These are phyloP conservation scores for Arthrinium puccinioides DNA, from an alignment of 2,329 filamentous ascomycete genomes.

Conservation along the genomic window DNA sequence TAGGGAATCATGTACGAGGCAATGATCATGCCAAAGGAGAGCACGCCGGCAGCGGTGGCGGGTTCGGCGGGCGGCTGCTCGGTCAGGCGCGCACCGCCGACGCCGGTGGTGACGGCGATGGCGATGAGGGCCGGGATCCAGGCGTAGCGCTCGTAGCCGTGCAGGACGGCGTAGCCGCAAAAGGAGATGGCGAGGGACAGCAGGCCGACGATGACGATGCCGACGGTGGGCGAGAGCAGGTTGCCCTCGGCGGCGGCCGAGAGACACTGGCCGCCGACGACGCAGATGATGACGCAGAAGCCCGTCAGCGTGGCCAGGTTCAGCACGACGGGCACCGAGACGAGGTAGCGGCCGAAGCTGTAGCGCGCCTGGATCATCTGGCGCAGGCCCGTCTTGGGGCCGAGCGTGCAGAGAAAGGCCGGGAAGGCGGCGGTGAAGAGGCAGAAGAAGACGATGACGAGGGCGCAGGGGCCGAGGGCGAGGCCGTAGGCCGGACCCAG, in stretches of 20 bases:
- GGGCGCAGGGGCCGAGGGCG: constrained; percentile 44
- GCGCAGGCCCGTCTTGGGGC: constrained; percentile 49
- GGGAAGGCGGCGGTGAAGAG: constrained; percentile 45
- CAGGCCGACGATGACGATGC: constrained; percentile 48
- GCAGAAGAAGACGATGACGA: constrained; percentile 53
- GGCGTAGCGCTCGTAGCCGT: constrained; percentile 47
- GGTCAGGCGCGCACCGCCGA: constrained; percentile 40
- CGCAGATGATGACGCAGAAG: constrained; percentile 48
- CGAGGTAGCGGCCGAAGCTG: constrained; percentile 49
- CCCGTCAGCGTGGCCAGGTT: constrained; percentile 52
- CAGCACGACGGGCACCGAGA: constrained; percentile 42
- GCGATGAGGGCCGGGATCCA: constrained; percentile 49
- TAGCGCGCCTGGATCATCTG: constrained; percentile 56
- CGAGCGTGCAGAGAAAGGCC: constrained; percentile 47
- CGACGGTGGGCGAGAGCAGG: constrained; percentile 41
- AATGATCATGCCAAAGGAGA: constrained; percentile 38
- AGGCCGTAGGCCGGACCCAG: constrained; percentile 45
- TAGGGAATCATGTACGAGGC: constrained; percentile 49
- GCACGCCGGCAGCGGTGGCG: constrained; percentile 17
- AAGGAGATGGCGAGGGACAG: constrained; percentile 47
- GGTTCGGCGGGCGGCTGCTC: constrained; percentile 9
- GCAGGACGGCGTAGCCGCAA: constrained; percentile 46
- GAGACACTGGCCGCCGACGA: constrained; percentile 48
- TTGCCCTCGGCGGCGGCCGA: constrained; percentile 35
- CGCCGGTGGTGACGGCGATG: constrained; percentile 44